phyloP scores from a whole-genome alignment of 371 early-diverging fungal species.

The Mortierella sp. region DNA sequence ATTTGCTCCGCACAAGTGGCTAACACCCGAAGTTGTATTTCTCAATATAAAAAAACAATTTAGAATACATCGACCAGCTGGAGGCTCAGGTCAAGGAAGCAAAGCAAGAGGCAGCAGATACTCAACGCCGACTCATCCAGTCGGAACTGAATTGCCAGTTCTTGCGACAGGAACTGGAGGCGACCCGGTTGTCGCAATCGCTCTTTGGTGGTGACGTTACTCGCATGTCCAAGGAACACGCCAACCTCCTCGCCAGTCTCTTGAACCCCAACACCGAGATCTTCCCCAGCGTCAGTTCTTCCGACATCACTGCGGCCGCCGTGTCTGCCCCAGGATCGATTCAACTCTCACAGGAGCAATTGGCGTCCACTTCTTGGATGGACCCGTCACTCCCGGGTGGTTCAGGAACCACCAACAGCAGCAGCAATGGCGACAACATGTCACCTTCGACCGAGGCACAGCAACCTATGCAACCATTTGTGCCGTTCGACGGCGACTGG shows the following conservation, averaged over 20 bases:
- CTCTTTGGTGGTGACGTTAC: constrained; percentile 23
- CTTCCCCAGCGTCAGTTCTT: constrained; percentile 18
- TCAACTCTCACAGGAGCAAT: constrained; percentile 1
- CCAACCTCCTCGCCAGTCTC: constrained; percentile 50
- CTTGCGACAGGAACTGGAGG: constrained; percentile 49
- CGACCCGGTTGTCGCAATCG: constrained; percentile 34
- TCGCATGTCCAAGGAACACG: constrained; percentile 39
- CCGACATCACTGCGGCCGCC: neutral
- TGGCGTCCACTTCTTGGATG: neutral
- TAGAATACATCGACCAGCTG: constrained; percentile 48
- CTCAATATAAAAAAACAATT: constrained; percentile 72
- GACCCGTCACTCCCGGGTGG: neutral
- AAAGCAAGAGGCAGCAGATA: constrained; percentile 33
- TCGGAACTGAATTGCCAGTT: constrained; percentile 54
- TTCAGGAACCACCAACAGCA: neutral
- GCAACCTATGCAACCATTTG: constrained; percentile 29
- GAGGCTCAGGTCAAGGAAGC: constrained; percentile 54
- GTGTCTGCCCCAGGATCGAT: too few species aligned
- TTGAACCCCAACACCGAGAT: constrained; percentile 43
- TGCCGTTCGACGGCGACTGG: constrained; percentile 49
- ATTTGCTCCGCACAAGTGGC: neutral
- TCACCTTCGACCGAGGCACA: neutral
- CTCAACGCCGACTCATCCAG: constrained; percentile 38
- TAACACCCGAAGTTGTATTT: constrained; percentile 62
- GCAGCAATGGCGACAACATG: neutral